Conservation (phyloP, 495 filamentous ascomycete genomes). For the Parmelia sp. region DNA sequence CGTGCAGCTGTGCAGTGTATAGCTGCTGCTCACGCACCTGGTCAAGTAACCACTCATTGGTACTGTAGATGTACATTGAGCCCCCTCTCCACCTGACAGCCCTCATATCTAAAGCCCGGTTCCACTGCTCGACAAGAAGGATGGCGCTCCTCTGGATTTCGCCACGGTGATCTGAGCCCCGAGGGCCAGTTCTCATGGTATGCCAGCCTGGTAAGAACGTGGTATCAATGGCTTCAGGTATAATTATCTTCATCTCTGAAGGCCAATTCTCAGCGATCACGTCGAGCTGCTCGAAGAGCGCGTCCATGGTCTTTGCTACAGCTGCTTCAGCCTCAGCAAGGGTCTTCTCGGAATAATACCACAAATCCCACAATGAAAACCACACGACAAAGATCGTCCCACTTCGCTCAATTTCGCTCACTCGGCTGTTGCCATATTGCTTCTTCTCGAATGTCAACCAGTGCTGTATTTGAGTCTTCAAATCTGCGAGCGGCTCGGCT, state of each 20-base stretch:
- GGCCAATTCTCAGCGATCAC: constrained; percentile 36
- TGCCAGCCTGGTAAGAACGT: constrained; percentile 46
- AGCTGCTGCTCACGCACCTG: constrained; percentile 43
- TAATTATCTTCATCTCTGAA: constrained; percentile 41
- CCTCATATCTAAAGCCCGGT: constrained; percentile 37
- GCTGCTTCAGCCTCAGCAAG: constrained; percentile 33
- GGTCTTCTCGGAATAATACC: constrained; percentile 38
- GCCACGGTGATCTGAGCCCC: constrained; percentile 23
- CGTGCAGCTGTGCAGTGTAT: constrained; percentile 38
- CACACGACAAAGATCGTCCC: constrained; percentile 35
- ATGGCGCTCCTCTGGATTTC: constrained; percentile 41
- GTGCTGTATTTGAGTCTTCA: constrained; percentile 38
- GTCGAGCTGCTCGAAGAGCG: constrained; percentile 41
- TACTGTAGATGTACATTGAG: constrained; percentile 45
- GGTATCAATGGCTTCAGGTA: constrained; percentile 46
- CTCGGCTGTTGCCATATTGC: constrained; percentile 20
- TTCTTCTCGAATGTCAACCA: constrained; percentile 32
- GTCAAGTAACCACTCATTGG: constrained; percentile 45
- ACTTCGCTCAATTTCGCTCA: constrained; percentile 16
- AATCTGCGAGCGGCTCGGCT: constrained; percentile 34
- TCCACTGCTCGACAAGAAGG: constrained; percentile 41
- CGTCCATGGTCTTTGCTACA: constrained; percentile 39
- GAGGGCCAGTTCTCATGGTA: constrained; percentile 25
- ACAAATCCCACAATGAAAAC: constrained; percentile 49
- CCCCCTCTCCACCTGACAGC: constrained; percentile 39